Evolutionary conservation across 768 basidiomycete genomes (phyloP).

Genomic region (Podaxis pistillaris): DNA sequence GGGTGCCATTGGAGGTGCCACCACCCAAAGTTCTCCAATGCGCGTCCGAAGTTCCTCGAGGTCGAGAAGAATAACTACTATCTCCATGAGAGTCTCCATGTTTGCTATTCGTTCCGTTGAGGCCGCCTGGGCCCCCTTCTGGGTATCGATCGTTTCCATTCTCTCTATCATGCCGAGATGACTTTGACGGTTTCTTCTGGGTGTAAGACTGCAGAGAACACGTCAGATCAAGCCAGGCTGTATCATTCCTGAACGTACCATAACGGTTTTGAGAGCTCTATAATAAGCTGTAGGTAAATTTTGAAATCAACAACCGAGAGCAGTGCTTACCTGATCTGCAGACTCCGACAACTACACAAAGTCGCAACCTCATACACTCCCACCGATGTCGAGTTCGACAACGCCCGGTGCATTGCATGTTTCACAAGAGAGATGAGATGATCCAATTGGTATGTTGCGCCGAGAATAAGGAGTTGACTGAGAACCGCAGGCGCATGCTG

Average conservation of each 20-base stretch:
- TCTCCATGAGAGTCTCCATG: slow-evolving; percentile 24
- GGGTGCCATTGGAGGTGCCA: slow-evolving; percentile 8
- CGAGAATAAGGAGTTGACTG: slow-evolving; percentile 80
- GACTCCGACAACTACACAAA: slow-evolving; percentile 80
- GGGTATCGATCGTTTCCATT: slow-evolving; percentile 26
- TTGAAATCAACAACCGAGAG: slow-evolving; percentile 14
- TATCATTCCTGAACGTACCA: slow-evolving; percentile 45
- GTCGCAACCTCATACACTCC: slow-evolving; percentile 96
- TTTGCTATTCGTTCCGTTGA: slow-evolving; percentile 26
- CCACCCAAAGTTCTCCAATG: slow-evolving; percentile 40
- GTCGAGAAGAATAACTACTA: slow-evolving; percentile 34
- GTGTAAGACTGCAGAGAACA: slow-evolving; percentile 62
- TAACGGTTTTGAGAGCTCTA: slow-evolving; percentile 80
- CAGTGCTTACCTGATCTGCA: slow-evolving; percentile 77
- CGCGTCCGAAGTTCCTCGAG: slow-evolving; percentile 77
- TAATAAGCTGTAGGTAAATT: slow-evolving; percentile 13
- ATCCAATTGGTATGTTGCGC: slow-evolving; percentile 76
- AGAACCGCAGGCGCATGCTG: slow-evolving; percentile 91
- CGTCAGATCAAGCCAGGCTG: not conserved
- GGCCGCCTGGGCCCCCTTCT: slow-evolving; percentile 25
- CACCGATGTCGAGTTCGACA: slow-evolving; percentile 83
- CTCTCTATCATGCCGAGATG: slow-evolving; percentile 46
- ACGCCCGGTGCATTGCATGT: slow-evolving; percentile 89
- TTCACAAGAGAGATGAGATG: slow-evolving; percentile 81
- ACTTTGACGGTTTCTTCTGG: slow-evolving; percentile 66